Evolutionary conservation across 345 rosid species (phyloP).

Genomic region (Murraya koenigii): DNA sequence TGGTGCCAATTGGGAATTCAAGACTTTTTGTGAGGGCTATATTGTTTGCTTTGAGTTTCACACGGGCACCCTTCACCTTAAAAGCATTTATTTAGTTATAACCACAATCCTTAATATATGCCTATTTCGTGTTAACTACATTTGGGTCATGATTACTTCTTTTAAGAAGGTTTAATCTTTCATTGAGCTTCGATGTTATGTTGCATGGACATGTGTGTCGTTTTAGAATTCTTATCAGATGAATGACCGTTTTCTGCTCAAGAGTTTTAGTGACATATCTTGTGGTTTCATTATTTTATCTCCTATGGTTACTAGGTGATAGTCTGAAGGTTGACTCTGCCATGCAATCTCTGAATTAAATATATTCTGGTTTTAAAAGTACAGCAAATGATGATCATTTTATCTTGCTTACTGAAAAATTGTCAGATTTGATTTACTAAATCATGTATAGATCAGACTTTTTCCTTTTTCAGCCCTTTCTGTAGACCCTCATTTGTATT

Average conservation of each 20-base stretch:
- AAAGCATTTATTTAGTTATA: too few relatives aligned
- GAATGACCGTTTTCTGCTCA: too few relatives aligned
- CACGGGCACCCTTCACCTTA: too few relatives aligned
- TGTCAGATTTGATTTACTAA: neutral
- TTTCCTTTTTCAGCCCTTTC: neutral
- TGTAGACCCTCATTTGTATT: neutral
- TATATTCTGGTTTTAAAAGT: neutral
- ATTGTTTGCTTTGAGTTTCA: too few relatives aligned
- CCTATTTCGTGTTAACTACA: too few relatives aligned
- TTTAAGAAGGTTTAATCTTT: neutral
- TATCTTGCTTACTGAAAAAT: neutral
- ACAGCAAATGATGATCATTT: neutral
- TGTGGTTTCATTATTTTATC: neutral
- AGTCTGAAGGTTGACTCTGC: neutral
- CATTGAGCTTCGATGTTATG: neutral
- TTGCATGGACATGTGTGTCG: too few relatives aligned
- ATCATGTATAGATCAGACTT: neutral
- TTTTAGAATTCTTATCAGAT: too few relatives aligned
- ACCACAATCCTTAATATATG: too few relatives aligned
- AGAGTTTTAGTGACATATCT: too few relatives aligned
- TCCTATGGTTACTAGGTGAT: neutral
- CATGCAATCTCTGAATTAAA: neutral
- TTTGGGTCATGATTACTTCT: neutral
- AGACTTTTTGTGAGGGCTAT: too few relatives aligned
- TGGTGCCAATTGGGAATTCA: too few relatives aligned